These are phyloP conservation scores for Globisporangium parvum DNA, from an alignment of 352 stramenopile species.

Conservation along the genomic window DNA sequence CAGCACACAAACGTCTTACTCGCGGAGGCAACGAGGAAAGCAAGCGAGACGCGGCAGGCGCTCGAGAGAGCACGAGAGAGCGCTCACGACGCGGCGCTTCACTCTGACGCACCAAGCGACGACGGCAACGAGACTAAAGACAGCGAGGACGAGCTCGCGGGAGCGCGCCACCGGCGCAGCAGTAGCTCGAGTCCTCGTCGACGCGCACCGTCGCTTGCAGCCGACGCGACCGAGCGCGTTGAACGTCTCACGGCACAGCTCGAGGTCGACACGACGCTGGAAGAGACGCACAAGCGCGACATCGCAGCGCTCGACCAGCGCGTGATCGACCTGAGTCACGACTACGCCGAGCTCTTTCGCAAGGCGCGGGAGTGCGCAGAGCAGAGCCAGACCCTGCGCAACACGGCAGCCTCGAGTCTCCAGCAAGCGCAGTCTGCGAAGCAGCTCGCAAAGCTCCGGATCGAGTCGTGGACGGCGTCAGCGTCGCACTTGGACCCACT, in stretches of 20 bases:
- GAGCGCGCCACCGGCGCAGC: background rate
- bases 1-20: slow-evolving; percentile 21
- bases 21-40: slow-evolving; percentile 22
- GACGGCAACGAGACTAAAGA: slow-evolving; percentile 10
- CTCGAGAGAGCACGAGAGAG: slow-evolving; percentile 26
- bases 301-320: slow-evolving; percentile 22
- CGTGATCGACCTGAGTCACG: slow-evolving; percentile 14
- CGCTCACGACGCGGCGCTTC: slow-evolving; percentile 26
- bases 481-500: slow-evolving; percentile 63
- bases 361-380: slow-evolving; percentile 23
- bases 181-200: slow-evolving; percentile 1
- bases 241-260: slow-evolving; percentile 47
- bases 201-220: background rate
- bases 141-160: background rate
- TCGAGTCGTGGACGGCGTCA: slow-evolving; percentile 55
- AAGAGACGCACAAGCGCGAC: slow-evolving; percentile 36
- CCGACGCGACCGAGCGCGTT: slow-evolving; percentile 17
- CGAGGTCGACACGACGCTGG: slow-evolving; percentile 38
- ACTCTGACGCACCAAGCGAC: slow-evolving; percentile 6
- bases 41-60: slow-evolving; percentile 16
- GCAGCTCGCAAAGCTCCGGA: slow-evolving; percentile 31
- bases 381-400: slow-evolving; percentile 34
- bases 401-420: slow-evolving; percentile 36
- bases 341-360: slow-evolving; percentile 25
- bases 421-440: slow-evolving; percentile 58